Base-by-base conservation (phyloP, 306 rosid genomes). In the Betula pendula region DNA sequence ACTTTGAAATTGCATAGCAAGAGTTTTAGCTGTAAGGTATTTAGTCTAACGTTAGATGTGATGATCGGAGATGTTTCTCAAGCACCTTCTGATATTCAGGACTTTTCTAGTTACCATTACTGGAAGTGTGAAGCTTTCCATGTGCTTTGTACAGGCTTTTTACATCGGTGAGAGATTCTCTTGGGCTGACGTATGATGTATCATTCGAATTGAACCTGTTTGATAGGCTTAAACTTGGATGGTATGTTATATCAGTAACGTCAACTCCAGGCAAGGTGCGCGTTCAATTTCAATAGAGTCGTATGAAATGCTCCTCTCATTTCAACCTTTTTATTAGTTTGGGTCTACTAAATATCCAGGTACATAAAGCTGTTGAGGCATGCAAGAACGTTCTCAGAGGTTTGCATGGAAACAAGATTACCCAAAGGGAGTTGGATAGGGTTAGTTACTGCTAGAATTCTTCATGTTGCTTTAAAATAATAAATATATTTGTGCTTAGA, bases 381-480 rank as follows among this genome's bases (percentile, higher is more conserved):
- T 92, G 99, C 91, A 95, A 95, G 86, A 92, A 80, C 78, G 99
- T 95, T 83, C 92, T 95, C 42, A 90, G 97, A 89, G 97, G 99
- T 72, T 67, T 95, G 84, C 96, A 89, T 82, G 84, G 97, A 90
- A 92, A 92, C 90, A 85, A 84, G 85, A 85, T 95, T 78, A 87
- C 96, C n/a, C 91, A 83, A 72, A 88, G 97, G 89, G 97, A 95
- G 84, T 83, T 95, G 90, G 99, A 95, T 89, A 88, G 97, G 97
- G 99, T 95, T 82, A 77, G 96, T 86, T 73, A 42, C 68, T 65
- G 17, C 48, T 2, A n/a, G 72, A 60, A 79, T 67, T 67, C 58
- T 13, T 76, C 10, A 53, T 63, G 42, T 51, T 73, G 47, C 76
- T 80, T 71, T 51, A 31, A 51, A 33, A 22, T 67, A 33, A 20